Conservation (phyloP, 306 rosid genomes). For the Erythrophleum fordii region DNA sequence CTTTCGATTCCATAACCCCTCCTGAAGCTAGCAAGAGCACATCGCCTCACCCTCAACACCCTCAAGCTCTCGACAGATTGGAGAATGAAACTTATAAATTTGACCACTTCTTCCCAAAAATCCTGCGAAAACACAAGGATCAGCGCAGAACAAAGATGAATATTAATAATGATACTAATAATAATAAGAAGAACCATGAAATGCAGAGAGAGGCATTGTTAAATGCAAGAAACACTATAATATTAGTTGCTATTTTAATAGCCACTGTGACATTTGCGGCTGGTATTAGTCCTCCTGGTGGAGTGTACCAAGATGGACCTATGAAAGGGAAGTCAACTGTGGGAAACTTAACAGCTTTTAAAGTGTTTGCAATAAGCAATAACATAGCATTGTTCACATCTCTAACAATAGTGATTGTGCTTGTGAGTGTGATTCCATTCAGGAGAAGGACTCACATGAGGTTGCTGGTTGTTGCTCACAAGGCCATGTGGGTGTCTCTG, state of each 20-base stretch:
- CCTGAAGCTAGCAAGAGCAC: conserved; percentile 8
- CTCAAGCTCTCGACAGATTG: background rate
- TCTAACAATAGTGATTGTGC: conserved; percentile 63
- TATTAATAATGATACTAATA: background rate
- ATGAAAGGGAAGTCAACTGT: conserved; percentile 52
- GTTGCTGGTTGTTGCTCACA: conserved; percentile 58
- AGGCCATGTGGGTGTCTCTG: conserved; percentile 73
- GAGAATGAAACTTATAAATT: conserved; percentile 27
- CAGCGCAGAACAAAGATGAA: conserved; percentile 37
- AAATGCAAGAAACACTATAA: conserved; percentile 73
- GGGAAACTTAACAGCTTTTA: conserved; percentile 55
- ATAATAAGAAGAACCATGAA: conserved; percentile 42
- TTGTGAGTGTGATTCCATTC: conserved; percentile 77
- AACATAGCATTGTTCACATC: conserved; percentile 62
- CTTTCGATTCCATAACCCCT: conserved; percentile 41
- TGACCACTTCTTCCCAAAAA: conserved; percentile 36
- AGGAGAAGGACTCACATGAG: conserved; percentile 51
- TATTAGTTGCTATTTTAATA: conserved; percentile 66
- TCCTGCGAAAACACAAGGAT: conserved; percentile 31
- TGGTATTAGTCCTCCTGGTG: conserved; percentile 69
- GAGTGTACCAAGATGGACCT: conserved; percentile 56
- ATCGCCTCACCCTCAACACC: background rate
- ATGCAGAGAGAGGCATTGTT: conserved; percentile 68
- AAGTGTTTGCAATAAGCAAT: conserved; percentile 67
- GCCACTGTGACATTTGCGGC: conserved; percentile 74